phyloP scores from a whole-genome alignment of 176 grass and related monocot genomes.

The Saccharum spontaneum region DNA sequence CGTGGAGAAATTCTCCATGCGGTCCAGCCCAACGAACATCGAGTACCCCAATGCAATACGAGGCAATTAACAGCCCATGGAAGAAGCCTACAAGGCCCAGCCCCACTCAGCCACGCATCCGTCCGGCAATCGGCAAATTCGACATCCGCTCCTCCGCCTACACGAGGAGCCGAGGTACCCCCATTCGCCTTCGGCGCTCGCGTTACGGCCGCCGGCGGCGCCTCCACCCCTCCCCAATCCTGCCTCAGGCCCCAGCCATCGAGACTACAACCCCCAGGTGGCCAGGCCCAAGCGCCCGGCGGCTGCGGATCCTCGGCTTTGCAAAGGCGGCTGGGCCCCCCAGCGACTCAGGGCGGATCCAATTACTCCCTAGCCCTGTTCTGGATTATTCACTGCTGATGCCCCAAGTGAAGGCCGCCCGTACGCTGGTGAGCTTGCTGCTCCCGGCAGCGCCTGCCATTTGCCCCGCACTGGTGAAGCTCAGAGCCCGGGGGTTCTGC shows the following conservation, averaged over 20 bases:
- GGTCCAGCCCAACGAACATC: neutral
- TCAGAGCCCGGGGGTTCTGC: neutral
- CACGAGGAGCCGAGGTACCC: no score
- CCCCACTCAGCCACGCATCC: no score
- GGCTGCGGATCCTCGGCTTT: neutral
- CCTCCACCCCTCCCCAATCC: neutral
- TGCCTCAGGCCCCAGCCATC: neutral
- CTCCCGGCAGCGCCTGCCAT: neutral
- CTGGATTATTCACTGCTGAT: neutral
- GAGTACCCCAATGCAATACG: no score
- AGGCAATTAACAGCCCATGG: no score
- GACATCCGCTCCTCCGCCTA: no score
- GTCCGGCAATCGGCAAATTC: no score
- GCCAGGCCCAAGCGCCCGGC: neutral
- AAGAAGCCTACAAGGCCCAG: neutral
- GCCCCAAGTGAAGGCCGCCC: neutral
- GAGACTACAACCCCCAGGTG: neutral
- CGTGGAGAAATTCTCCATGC: no score
- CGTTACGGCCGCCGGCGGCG: neutral
- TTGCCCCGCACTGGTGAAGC: neutral
- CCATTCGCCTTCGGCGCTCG: neutral
- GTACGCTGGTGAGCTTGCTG: neutral
- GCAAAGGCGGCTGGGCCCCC: neutral
- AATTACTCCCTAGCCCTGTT: neutral
- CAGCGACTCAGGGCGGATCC: neutral